phyloP scores from a whole-genome alignment of 345 rosid species.

The Eucalyptus globulus region DNA sequence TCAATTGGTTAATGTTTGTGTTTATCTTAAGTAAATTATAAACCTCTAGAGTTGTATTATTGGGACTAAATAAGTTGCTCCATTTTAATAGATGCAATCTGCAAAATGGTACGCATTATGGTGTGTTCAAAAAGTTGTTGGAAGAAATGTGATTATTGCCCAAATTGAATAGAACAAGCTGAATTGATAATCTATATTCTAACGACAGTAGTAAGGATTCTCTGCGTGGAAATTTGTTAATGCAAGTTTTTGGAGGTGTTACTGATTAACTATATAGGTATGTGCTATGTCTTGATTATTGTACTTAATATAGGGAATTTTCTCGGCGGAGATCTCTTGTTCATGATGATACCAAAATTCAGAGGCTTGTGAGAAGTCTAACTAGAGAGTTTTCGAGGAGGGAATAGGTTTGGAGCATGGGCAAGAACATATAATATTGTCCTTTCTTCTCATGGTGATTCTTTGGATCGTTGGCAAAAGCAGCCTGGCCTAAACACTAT shows the following conservation, averaged over 20 bases:
- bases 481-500: conserved; percentile 78
- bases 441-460: conserved; percentile 69
- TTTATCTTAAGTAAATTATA: neutral
- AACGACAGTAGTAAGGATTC: neutral
- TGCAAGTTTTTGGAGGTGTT: neutral
- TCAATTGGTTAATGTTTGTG: neutral
- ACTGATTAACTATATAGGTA: neutral
- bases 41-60: neutral
- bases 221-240: neutral
- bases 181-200: neutral
- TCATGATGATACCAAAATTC: conserved; percentile 11
- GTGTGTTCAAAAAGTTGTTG: neutral
- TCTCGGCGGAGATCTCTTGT: conserved; percentile 15
- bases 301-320: neutral
- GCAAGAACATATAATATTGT: conserved; percentile 62
- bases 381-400: conserved; percentile 9
- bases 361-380: conserved; percentile 1
- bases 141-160: neutral
- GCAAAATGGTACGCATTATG: neutral
- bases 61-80: neutral
- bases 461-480: conserved; percentile 96
- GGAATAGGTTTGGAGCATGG: conserved; percentile 58
- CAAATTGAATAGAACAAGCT: neutral
- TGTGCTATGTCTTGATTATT: neutral
- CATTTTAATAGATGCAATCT: neutral